These are phyloP conservation scores for Cerrena zonata DNA, from an alignment of 1,284 basidiomycete species.

Conservation along the genomic window DNA sequence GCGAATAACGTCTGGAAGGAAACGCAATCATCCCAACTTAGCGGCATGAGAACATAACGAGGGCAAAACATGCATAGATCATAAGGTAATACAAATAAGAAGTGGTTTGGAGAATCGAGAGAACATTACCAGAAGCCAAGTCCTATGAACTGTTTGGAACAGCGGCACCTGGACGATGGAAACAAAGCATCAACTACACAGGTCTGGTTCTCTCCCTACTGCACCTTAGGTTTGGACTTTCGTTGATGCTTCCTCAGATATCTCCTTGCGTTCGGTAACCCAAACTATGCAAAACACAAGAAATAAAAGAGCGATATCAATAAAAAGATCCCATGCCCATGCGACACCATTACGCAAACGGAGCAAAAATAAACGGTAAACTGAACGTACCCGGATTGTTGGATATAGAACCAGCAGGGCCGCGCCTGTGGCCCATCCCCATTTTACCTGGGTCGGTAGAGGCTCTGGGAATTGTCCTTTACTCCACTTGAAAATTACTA, in stretches of 20 bases:
- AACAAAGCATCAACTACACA: background rate
- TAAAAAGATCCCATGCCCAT: background rate
- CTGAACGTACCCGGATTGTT: conserved; percentile 44
- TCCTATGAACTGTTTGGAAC: no score
- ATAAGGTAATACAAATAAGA: background rate
- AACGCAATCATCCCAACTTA: background rate
- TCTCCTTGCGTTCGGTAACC: conserved; percentile 31
- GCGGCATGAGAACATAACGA: background rate
- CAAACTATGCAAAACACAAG: conserved; percentile 26
- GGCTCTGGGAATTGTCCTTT: conserved; percentile 63
- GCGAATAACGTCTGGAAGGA: no score
- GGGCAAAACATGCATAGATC: background rate
- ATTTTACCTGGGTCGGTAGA: conserved; percentile 56
- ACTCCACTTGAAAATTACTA: conserved; percentile 75
- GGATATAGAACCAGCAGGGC: conserved; percentile 64
- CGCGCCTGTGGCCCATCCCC: conserved; percentile 57
- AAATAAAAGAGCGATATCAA: background rate
- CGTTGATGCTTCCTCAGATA: conserved; percentile 29
- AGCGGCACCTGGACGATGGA: background rate
- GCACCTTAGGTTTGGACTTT: conserved; percentile 23
- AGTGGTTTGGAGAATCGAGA: background rate
- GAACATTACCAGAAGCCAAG: background rate
- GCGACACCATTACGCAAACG: background rate
- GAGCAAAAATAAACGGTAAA: conserved; percentile 4
- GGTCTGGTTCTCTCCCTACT: conserved; percentile 8